Evolutionary conservation across 495 filamentous ascomycete species (phyloP).

Genomic region (Hapsidospora chrysogenum): DNA sequence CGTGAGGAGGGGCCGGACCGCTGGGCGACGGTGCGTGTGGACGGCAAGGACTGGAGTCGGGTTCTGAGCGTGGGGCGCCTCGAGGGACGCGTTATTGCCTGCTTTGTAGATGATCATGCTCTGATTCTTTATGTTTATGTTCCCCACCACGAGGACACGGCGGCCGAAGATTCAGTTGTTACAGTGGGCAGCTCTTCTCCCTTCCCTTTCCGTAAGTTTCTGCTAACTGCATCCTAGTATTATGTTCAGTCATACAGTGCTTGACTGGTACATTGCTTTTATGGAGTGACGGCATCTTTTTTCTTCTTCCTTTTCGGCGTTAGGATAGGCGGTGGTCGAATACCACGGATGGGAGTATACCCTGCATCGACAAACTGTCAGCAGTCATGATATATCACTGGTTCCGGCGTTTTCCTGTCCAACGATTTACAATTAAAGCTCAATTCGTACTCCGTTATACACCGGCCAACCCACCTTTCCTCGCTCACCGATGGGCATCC

Average conservation of each 20-base stretch:
- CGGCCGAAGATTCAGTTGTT: constrained; percentile 56
- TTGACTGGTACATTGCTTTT: too few relatives aligned
- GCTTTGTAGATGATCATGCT: constrained; percentile 62
- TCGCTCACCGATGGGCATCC: too few relatives aligned
- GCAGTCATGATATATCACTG: too few relatives aligned
- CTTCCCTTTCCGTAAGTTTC: background rate
- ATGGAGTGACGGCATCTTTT: too few relatives aligned
- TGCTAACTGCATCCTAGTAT: constrained; percentile 6
- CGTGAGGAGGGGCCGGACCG: constrained; percentile 39
- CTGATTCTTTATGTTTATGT: constrained; percentile 88
- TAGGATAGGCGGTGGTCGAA: too few relatives aligned
- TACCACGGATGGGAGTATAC: too few relatives aligned
- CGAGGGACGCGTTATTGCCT: constrained; percentile 82
- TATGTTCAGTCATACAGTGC: constrained; percentile 7
- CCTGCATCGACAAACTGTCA: too few relatives aligned
- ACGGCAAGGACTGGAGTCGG: constrained; percentile 80
- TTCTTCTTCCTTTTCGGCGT: too few relatives aligned
- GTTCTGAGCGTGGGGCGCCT: constrained; percentile 80
- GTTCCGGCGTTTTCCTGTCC: constrained; percentile 1
- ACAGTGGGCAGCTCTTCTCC: constrained; percentile 39
- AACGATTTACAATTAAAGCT: too few relatives aligned
- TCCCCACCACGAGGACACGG: constrained; percentile 44
- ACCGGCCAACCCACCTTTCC: too few relatives aligned
- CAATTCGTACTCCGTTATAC: too few relatives aligned
- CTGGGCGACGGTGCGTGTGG: constrained; percentile 77